These are phyloP conservation scores for Schizophyllum amplum DNA, from an alignment of 1,284 basidiomycete species.

Conservation along the genomic window DNA sequence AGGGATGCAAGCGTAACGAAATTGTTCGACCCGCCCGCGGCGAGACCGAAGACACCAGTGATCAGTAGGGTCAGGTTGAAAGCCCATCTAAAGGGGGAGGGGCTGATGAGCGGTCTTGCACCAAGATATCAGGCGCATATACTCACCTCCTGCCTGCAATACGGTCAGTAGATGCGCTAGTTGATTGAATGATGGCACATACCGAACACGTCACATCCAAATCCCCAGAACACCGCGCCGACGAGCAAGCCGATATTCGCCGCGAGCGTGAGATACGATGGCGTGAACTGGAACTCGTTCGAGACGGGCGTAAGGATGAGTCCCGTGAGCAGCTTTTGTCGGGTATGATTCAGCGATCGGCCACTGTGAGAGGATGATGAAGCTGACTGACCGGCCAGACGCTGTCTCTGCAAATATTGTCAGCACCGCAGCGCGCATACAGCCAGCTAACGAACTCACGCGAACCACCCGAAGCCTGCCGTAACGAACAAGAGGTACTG, in stretches of 20 bases:
- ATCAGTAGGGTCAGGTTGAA: constrained; percentile 64
- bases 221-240: constrained; percentile 57
- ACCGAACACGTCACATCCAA: not conserved
- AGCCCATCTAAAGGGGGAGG: constrained; percentile 31
- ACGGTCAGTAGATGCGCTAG: not conserved
- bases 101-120: not conserved
- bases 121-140: not conserved
- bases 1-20: constrained; percentile 38
- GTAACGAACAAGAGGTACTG: constrained; percentile 52
- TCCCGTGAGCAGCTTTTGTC: constrained; percentile 38
- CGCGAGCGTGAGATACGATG: constrained; percentile 50
- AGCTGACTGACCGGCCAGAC: constrained; percentile 22
- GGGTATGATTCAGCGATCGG: not conserved
- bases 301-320: constrained; percentile 50
- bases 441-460: constrained; percentile 33
- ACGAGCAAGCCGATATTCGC: constrained; percentile 56
- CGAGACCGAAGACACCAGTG: constrained; percentile 48
- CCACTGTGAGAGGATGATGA: not conserved
- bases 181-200: not conserved
- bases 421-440: not conserved
- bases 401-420: constrained; percentile 22
- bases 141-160: not conserved
- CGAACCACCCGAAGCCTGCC: constrained; percentile 65
- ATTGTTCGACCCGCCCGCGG: constrained; percentile 40
- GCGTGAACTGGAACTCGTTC: constrained; percentile 47